Conservation (phyloP, 805 yeast genomes). For the Candida pini region DNA sequence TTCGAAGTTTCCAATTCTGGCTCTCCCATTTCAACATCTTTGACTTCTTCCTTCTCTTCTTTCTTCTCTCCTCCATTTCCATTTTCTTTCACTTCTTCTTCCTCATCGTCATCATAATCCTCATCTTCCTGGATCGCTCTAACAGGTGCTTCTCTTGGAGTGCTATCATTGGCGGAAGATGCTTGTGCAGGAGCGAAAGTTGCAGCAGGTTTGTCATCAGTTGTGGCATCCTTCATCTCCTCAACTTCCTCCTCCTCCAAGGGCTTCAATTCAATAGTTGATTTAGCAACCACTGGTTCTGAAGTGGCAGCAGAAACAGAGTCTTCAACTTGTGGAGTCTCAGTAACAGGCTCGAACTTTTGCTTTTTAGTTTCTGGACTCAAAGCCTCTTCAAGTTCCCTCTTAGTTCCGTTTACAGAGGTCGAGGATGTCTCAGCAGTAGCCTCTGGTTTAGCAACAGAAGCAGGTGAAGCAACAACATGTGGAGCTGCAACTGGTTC, state of each 20-base stretch:
- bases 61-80: constrained; percentile 2
- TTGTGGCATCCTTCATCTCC: constrained; percentile 11
- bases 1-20: constrained; percentile 1
- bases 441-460: too few relatives aligned
- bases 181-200: neutral
- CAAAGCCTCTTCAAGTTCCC: constrained; percentile 5
- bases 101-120: constrained; percentile 30
- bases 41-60: constrained; percentile 5
- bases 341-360: constrained; percentile 2
- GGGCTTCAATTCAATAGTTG: constrained; percentile 26
- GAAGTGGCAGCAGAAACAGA: neutral
- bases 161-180: constrained; percentile 2
- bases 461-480: too few relatives aligned
- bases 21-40: constrained; percentile 8
- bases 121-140: constrained; percentile 33
- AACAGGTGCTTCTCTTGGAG: constrained; percentile 23
- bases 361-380: constrained; percentile 8
- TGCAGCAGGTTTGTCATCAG: neutral
- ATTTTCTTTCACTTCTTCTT: constrained; percentile 8
- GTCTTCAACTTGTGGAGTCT: neutral
- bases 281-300: constrained; percentile 3
- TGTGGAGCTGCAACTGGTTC: too few relatives aligned
- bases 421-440: neutral
- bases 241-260: constrained; percentile 27
- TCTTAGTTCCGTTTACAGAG: constrained; percentile 6